Evolutionary conservation across 2,329 filamentous ascomycete genomes (phyloP).

Genomic region (Fusarium staphyleae): DNA sequence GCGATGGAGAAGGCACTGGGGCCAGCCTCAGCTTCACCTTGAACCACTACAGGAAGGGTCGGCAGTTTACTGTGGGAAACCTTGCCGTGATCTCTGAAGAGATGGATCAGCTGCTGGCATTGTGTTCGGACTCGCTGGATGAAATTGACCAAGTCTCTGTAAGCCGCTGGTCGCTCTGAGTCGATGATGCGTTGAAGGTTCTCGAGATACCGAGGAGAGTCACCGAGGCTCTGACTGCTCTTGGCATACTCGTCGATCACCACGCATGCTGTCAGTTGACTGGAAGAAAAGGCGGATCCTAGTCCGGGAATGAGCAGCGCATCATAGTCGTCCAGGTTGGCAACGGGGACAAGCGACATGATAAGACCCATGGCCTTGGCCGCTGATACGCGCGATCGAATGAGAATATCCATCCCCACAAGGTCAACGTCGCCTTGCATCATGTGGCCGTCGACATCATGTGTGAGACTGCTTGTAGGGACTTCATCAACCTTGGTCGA

Average conservation of each 20-base stretch:
- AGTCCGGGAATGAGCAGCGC: slow-evolving; percentile 71
- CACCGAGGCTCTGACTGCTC: slow-evolving; percentile 55
- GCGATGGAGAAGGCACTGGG: slow-evolving; percentile 89
- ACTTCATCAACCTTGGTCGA: slow-evolving; percentile 81
- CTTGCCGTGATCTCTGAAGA: slow-evolving; percentile 91
- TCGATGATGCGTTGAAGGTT: slow-evolving; percentile 80
- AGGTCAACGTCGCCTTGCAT: slow-evolving; percentile 96
- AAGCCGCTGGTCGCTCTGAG: slow-evolving; percentile 78
- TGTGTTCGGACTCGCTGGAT: slow-evolving; percentile 89
- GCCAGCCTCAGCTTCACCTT: slow-evolving; percentile 90
- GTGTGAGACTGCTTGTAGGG: slow-evolving; percentile 69
- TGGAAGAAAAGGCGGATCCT: slow-evolving; percentile 78
- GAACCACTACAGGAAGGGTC: slow-evolving; percentile 85
- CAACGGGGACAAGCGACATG: slow-evolving; percentile 77
- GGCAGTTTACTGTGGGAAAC: slow-evolving; percentile 79
- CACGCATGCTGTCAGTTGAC: slow-evolving; percentile 83
- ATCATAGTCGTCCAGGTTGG: slow-evolving; percentile 68
- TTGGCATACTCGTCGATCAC: slow-evolving; percentile 89
- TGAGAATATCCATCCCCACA: slow-evolving; percentile 85
- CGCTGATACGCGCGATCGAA: slow-evolving; percentile 87
- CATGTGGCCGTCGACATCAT: slow-evolving; percentile 98
- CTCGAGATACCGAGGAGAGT: slow-evolving; percentile 61
- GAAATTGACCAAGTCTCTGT: slow-evolving; percentile 89
- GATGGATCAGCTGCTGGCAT: slow-evolving; percentile 86
- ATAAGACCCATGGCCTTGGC: slow-evolving; percentile 86